phyloP scores from a whole-genome alignment of 2,329 filamentous ascomycete genomes.

The Camptophora hylomeconis region DNA sequence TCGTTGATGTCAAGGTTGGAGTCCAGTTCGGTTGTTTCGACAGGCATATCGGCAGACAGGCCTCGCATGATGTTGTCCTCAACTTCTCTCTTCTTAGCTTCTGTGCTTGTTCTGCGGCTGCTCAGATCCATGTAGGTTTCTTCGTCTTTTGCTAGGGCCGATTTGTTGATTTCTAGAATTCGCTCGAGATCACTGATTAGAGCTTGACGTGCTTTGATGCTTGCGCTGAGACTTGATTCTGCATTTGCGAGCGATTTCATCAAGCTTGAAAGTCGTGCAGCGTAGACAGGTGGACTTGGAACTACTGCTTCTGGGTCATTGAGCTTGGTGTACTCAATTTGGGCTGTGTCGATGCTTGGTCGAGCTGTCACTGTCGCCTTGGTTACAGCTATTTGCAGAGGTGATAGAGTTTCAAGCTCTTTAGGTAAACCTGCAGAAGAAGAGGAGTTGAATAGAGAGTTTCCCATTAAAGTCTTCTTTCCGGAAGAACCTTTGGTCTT shows the following conservation, averaged over 20 bases:
- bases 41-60: constrained; percentile 38
- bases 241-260: constrained; percentile 79
- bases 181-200: constrained; percentile 73
- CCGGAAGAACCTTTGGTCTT: constrained; percentile 31
- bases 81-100: constrained; percentile 73
- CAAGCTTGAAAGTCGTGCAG: constrained; percentile 77
- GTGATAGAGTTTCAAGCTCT: constrained; percentile 64
- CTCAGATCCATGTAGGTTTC: constrained; percentile 49
- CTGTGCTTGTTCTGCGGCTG: constrained; percentile 57
- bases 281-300: constrained; percentile 79
- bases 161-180: constrained; percentile 60
- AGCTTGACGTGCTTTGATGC: constrained; percentile 68
- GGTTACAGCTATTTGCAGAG: constrained; percentile 57
- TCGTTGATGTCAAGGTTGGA: constrained; percentile 27
- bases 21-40: constrained; percentile 19
- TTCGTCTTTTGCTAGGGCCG: constrained; percentile 58
- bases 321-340: constrained; percentile 72
- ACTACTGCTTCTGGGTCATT: constrained; percentile 55
- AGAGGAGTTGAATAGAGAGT: constrained; percentile 56
- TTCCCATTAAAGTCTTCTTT: constrained; percentile 46
- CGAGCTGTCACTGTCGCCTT: constrained; percentile 60
- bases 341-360: constrained; percentile 55
- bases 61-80: constrained; percentile 85
- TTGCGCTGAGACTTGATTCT: constrained; percentile 77
- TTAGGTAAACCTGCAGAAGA: constrained; percentile 47